A percentile compares a stretch with the other conserved stretches of the same genome.
Conservation (phyloP, 495 filamentous ascomycete genomes). For the Daldinia grandis region DNA sequence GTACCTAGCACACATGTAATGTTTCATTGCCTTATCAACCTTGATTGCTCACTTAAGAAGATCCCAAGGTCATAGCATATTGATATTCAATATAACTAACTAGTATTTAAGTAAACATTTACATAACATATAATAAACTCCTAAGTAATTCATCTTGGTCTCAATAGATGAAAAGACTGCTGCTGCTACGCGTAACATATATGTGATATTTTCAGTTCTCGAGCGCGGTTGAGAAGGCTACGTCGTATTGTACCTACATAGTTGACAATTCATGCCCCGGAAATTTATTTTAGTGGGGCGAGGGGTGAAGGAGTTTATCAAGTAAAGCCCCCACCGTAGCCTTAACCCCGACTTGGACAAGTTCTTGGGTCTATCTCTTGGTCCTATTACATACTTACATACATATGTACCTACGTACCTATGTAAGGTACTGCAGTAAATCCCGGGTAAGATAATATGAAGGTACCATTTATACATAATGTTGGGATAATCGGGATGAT, state of each 20-base stretch:
- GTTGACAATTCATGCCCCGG: constrained; percentile 24
- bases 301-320: constrained; percentile 28
- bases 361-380: neutral
- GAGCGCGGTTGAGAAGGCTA: neutral
- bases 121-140: neutral
- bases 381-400: constrained; percentile 16
- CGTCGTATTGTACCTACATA: constrained; percentile 4
- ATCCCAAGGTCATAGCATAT: neutral
- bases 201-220: neutral
- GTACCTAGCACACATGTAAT: neutral
- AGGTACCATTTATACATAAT: neutral
- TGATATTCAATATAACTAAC: too few species aligned
- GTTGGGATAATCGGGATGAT: neutral
- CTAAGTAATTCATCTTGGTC: neutral
- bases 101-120: neutral
- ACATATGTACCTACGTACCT: neutral
- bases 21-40: too few species aligned
- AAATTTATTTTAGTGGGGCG: constrained; percentile 39
- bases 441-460: neutral
- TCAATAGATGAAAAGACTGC: too few species aligned
- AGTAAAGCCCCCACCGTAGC: constrained; percentile 27
- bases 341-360: constrained; percentile 4
- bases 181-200: neutral
- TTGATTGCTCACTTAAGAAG: neutral
- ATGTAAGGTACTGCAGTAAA: neutral